A percentile compares a stretch with the other conserved stretches of the same genome.
phyloP scores from a whole-genome alignment of 1,284 basidiomycete species.

The Boletus smithii region DNA sequence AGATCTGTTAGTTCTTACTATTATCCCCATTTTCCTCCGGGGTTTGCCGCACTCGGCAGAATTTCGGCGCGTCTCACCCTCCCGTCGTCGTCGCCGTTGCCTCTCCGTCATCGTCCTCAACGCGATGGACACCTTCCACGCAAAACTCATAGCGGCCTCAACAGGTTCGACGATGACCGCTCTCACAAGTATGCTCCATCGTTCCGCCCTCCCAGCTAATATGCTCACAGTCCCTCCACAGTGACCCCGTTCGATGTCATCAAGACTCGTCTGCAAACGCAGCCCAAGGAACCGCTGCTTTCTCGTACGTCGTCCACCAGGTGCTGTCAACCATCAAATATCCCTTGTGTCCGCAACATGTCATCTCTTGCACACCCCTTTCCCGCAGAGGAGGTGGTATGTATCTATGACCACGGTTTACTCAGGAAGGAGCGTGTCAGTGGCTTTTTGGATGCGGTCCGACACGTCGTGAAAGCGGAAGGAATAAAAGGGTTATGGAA shows the following conservation, averaged over 20 bases:
- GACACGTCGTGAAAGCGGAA: constrained; percentile 74
- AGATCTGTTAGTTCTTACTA: too few species aligned
- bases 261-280: constrained; percentile 89
- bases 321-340: constrained; percentile 66
- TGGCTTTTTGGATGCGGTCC: constrained; percentile 79
- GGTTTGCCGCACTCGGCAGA: constrained; percentile 24
- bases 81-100: too few species aligned
- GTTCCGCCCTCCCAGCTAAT: neutral
- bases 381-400: constrained; percentile 61
- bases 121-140: constrained; percentile 75
- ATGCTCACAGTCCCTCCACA: constrained; percentile 34
- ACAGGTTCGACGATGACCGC: constrained; percentile 80
- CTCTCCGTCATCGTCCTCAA: constrained; percentile 8
- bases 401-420: constrained; percentile 72
- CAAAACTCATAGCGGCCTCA: constrained; percentile 79
- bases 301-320: constrained; percentile 48
- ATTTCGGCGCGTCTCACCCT: neutral
- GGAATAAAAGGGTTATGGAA: constrained; percentile 85
- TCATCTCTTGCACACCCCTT: constrained; percentile 61
- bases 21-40: constrained; percentile 21
- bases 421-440: constrained; percentile 68
- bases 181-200: constrained; percentile 61
- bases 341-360: constrained; percentile 71
- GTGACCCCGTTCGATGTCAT: constrained; percentile 96
- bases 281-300: constrained; percentile 55